Percentiles rank a stretch among this genome's conserved stretches.
phyloP scores from a whole-genome alignment of 805 yeast genomes.

The Cyberlindnera samutprakarnensis region DNA sequence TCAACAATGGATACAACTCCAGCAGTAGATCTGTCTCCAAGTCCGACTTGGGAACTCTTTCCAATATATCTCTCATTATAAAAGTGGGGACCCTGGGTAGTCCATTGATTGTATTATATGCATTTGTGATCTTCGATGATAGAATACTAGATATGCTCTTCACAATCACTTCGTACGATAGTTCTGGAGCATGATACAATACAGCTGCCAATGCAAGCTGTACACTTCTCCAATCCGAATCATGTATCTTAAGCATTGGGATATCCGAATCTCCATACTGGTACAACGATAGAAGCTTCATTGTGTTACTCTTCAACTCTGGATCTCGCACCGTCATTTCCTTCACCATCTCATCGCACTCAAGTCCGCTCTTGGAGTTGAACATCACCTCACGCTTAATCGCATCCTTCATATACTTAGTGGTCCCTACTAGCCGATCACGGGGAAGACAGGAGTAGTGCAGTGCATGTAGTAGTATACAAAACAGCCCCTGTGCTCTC shows the following conservation, averaged over 20 bases:
- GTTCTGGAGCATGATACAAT: not conserved
- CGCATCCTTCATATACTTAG: constrained; percentile 2
- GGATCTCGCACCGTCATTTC: not conserved
- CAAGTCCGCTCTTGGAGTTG: too few relatives aligned
- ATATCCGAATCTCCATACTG: constrained; percentile 7
- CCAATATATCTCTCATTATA: constrained; percentile 30
- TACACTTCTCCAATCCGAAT: constrained; percentile 2
- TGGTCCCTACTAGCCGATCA: constrained; percentile 2
- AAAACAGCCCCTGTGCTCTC: constrained; percentile 8
- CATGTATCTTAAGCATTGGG: not conserved
- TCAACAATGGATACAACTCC: constrained; percentile 3
- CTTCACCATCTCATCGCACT: not conserved
- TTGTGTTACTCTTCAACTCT: constrained; percentile 1
- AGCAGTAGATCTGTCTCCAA: constrained; percentile 10
- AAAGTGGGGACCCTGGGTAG: constrained; percentile 30
- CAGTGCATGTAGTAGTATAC: constrained; percentile 12
- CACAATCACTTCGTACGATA: constrained; percentile 7
- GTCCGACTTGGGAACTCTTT: constrained; percentile 24
- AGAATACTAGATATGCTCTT: constrained; percentile 21
- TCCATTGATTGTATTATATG: constrained; percentile 28
- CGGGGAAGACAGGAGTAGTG: constrained; percentile 9
- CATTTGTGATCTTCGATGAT: constrained; percentile 25
- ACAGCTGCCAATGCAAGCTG: constrained; percentile 5
- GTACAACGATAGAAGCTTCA: constrained; percentile 7
- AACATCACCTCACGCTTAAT: constrained; percentile 2